phyloP scores from a whole-genome alignment of 805 yeast species.

The Yamadazyma ubonensis region DNA sequence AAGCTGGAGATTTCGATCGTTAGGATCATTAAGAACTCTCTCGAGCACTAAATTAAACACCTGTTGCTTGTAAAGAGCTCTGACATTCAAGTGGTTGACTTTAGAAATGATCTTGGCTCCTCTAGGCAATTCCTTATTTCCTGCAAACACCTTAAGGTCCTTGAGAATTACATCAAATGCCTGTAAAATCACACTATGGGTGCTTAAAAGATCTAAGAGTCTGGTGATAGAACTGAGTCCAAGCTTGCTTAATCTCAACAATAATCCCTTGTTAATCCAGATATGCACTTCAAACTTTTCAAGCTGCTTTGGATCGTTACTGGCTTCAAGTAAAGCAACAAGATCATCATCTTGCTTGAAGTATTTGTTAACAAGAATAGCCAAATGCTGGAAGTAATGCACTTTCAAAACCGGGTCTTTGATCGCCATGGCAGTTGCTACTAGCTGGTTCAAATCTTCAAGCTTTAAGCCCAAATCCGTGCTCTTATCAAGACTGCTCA shows the following conservation, averaged over 20 bases:
- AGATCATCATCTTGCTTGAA: constrained; percentile 13
- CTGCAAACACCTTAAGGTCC: constrained; percentile 54
- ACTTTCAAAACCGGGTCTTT: constrained; percentile 34
- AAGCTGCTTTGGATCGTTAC: constrained; percentile 4
- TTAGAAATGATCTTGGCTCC: constrained; percentile 36
- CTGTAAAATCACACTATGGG: constrained; percentile 36
- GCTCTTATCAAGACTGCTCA: constrained; percentile 53
- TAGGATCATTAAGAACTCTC: constrained; percentile 42
- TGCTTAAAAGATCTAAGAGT: constrained; percentile 22
- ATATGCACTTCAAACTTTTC: constrained; percentile 51
- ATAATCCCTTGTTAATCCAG: constrained; percentile 73
- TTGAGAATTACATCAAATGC: constrained; percentile 63
- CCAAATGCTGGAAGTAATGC: constrained; percentile 55
- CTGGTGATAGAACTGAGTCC: constrained; percentile 26
- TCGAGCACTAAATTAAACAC: constrained; percentile 59
- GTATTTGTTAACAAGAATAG: constrained; percentile 53
- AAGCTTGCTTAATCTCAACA: constrained; percentile 52
- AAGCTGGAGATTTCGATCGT: constrained; percentile 58
- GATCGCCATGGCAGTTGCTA: constrained; percentile 12
- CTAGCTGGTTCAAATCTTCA: constrained; percentile 11
- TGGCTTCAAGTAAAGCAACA: background rate
- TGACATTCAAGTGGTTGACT: constrained; percentile 56
- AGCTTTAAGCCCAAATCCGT: constrained; percentile 4
- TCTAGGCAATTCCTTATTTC: constrained; percentile 43
- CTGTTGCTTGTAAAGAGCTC: constrained; percentile 76